Base-by-base conservation (phyloP, 306 rosid species). In the Quillaja saponaria region DNA sequence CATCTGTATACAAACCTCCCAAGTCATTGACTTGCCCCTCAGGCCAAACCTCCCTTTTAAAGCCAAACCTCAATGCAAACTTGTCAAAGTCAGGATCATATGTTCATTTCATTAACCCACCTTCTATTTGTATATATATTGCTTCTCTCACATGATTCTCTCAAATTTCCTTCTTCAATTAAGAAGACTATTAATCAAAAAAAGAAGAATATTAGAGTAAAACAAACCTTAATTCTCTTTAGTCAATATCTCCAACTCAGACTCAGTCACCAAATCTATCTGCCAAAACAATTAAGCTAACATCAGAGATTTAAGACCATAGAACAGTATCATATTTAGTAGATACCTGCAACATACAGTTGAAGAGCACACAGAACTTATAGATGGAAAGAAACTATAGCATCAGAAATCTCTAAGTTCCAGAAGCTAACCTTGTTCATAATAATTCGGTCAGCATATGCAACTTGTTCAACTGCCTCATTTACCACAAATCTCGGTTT, bases 401-500 rank as follows among this genome's bases (percentile, higher is more conserved):
- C 16, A 63, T 17, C 51, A 61, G 17, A 55, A 55, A 35, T n/a
- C 34, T n/a, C 64, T 21, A 20, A 67, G 58, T 60, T 51, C 47
- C 45, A 52, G 77, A 73, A 59, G 59, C 55, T 50, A 54, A 81
- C 97, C 91, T 91, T 87, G 84, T 91, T 87, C 75, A 91, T 56
- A 66, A 91, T 85, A 66, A 91, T 83, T 50, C 91, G 87, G 61
- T 87, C 97, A 65, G 96, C 96, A 76, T 83, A 91, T 44, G 96
- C 97, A 62, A 91, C 86, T 78, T 91, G 97, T 63, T 91, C 97
- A 25, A 87, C 85, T 2, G 96, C 95, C 81, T 87, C 97, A 64
- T 87, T 91, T 59, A 91, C 97, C 54, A 91, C 97, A 85, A 91
- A 87, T 68, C 95, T 85, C 31, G 97, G 96, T 77, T 91, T 91